Evolutionary conservation across 176 grass and related monocot species (phyloP).

Genomic region (Cenchrus purpureus): DNA sequence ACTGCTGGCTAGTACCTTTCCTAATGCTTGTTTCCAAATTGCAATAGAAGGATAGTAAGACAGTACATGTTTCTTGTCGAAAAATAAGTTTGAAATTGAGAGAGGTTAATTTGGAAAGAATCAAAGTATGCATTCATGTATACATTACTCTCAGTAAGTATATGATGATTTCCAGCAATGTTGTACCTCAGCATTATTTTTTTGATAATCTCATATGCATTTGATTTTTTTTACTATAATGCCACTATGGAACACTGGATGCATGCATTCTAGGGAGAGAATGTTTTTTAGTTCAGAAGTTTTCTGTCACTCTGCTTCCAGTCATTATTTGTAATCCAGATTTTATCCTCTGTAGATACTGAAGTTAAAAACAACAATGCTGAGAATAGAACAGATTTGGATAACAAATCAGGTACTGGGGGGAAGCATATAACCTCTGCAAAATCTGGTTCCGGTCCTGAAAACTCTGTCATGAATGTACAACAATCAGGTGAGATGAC

Average conservation of each 20-base stretch:
- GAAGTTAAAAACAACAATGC: neutral
- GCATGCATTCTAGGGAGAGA: neutral
- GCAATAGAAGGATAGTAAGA: neutral
- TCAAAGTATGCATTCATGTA: neutral
- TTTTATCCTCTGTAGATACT: neutral
- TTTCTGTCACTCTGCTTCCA: neutral
- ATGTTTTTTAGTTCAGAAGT: neutral
- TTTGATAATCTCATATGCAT: neutral
- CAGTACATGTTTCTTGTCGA: neutral
- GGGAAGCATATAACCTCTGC: neutral
- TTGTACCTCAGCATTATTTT: neutral
- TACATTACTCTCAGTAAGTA: neutral
- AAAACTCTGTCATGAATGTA: neutral
- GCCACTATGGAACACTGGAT: neutral
- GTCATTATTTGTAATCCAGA: neutral
- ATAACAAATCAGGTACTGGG: neutral
- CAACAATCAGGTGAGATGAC: constrained; percentile 6
- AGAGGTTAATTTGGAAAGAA: neutral
- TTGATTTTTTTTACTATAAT: neutral
- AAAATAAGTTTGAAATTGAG: neutral
- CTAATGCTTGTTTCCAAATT: neutral
- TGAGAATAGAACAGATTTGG: neutral
- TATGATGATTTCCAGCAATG: neutral
- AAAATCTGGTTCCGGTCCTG: neutral
- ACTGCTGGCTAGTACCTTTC: neutral